These are phyloP conservation scores for Solanum tacnaense DNA, from an alignment of 257 asterid genomes.

Conservation along the genomic window DNA sequence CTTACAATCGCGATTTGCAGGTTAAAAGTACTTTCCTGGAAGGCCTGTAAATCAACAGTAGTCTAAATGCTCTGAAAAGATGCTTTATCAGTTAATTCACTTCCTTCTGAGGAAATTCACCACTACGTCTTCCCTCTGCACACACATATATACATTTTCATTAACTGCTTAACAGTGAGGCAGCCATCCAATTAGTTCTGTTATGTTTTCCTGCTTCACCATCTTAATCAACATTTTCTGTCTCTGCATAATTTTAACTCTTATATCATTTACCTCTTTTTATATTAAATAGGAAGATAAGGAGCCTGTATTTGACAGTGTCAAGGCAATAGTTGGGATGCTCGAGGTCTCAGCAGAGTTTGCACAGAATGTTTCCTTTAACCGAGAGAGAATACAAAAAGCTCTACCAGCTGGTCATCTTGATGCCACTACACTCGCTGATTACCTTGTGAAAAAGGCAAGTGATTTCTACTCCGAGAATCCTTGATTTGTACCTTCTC, in stretches of 20 bases:
- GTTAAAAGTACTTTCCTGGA: conserved; percentile 15
- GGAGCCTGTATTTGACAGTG: conserved; percentile 96
- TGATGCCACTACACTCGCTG: conserved; percentile 96
- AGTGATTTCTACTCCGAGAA: background rate
- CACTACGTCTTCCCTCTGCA: background rate
- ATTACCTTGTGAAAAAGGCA: conserved; percentile 94
- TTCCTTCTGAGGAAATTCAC: background rate
- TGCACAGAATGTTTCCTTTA: conserved; percentile 72
- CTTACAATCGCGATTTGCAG: conserved; percentile 97
- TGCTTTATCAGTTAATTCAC: background rate
- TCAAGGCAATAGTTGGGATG: conserved; percentile 79
- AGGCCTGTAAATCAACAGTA: background rate
- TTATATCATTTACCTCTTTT: background rate
- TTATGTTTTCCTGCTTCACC: background rate
- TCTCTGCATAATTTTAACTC: background rate
- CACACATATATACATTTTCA: background rate
- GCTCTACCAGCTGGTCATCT: conserved; percentile 97
- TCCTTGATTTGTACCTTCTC: background rate
- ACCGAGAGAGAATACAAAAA: conserved; percentile 48
- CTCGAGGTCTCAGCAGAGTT: conserved; percentile 96
- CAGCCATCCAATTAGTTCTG: background rate
- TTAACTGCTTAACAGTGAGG: background rate
- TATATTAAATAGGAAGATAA: conserved; percentile 66
- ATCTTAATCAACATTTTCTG: background rate
- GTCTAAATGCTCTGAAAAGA: background rate